phyloP scores from a whole-genome alignment of 805 yeast genomes.

The Ogataea nitratoaversa region DNA sequence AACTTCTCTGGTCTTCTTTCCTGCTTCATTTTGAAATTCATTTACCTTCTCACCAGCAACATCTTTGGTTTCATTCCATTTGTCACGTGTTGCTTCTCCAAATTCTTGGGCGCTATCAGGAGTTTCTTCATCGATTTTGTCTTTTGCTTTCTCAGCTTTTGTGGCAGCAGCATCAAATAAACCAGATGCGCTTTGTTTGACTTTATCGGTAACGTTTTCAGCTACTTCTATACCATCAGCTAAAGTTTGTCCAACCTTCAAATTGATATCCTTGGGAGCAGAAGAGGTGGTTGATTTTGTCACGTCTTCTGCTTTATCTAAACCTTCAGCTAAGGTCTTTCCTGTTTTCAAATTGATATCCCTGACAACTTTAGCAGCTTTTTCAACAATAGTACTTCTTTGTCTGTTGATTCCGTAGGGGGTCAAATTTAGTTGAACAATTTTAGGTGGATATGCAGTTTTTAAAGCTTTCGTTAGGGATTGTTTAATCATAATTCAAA shows the following conservation, averaged over 20 bases:
- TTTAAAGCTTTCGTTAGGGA: neutral
- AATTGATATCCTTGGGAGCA: neutral
- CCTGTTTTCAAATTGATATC: constrained; percentile 33
- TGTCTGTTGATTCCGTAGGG: constrained; percentile 17
- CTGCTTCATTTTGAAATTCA: neutral
- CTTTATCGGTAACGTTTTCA: constrained; percentile 14
- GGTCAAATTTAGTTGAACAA: neutral
- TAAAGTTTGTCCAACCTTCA: constrained; percentile 36
- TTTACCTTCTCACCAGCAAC: neutral
- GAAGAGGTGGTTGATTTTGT: constrained; percentile 15
- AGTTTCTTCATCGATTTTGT: too few species aligned
- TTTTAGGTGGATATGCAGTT: neutral
- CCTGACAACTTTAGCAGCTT: neutral
- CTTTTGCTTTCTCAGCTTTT: neutral
- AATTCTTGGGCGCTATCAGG: too few species aligned
- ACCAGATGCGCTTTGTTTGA: constrained; percentile 1
- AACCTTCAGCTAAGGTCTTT: constrained; percentile 30
- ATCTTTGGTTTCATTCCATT: too few species aligned
- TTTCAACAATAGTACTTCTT: constrained; percentile 15
- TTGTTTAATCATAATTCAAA: neutral
- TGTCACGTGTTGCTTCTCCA: too few species aligned
- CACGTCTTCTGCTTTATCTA: constrained; percentile 32
- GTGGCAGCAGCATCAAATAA: neutral
- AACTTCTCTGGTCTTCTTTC: neutral
- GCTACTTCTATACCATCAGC: constrained; percentile 34